phyloP scores from a whole-genome alignment of 306 rosid species.

The Lagenaria siceraria region DNA sequence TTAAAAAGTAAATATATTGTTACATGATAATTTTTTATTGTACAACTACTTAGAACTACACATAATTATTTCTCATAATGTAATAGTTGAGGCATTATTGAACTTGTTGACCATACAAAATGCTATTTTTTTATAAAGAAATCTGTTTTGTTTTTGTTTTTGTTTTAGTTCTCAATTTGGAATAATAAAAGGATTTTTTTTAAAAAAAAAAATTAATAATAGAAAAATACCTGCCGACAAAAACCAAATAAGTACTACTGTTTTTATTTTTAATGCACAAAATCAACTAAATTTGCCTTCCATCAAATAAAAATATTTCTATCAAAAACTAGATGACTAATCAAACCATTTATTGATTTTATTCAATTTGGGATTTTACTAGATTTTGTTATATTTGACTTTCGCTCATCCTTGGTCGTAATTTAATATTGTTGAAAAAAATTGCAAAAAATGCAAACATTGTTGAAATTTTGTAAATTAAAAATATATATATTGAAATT shows the following conservation, averaged over 20 bases:
- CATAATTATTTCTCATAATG: too few species aligned
- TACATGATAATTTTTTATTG: too few species aligned
- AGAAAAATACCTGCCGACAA: background rate
- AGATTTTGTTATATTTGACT: background rate
- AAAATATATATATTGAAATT: background rate
- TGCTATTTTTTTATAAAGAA: too few species aligned
- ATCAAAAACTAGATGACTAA: background rate
- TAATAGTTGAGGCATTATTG: too few species aligned
- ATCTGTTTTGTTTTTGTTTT: too few species aligned
- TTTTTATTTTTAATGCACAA: background rate
- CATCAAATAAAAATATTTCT: background rate
- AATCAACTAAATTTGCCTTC: background rate
- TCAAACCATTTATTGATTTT: background rate
- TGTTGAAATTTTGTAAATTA: background rate
- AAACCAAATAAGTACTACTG: background rate
- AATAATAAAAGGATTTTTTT: background rate
- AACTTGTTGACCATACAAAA: too few species aligned
- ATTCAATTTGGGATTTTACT: background rate
- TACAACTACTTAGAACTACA: too few species aligned
- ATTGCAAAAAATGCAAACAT: too few species aligned
- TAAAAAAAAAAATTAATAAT: too few species aligned
- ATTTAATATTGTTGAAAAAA: background rate
- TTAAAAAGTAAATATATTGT: too few species aligned
- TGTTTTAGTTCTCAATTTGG: background rate
- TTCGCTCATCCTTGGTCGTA: background rate